phyloP scores from a whole-genome alignment of 345 rosid genomes.

The Eucalyptus fibrosa region DNA sequence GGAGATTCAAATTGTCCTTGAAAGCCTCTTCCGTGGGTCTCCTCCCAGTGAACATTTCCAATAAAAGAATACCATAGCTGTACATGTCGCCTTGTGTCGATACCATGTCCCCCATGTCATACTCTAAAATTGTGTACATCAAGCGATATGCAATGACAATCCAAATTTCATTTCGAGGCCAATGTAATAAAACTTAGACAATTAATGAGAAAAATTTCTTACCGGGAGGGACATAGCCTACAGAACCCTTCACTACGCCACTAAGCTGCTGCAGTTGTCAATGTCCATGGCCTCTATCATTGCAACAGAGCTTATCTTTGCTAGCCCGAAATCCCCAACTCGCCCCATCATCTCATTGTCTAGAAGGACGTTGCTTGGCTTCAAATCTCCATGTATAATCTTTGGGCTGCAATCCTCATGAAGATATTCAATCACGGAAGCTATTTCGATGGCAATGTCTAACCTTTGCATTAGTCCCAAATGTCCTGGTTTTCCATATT shows the following conservation, averaged over 20 bases:
- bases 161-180: background rate
- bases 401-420: background rate
- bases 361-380: background rate
- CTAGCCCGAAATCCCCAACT: background rate
- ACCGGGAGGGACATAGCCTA: background rate
- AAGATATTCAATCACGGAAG: background rate
- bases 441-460: background rate
- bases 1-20: conserved; percentile 2
- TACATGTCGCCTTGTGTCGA: conserved; percentile 9
- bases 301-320: background rate
- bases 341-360: background rate
- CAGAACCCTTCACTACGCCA: background rate
- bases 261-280: rapidly evolving
- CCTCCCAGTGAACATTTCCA: conserved; percentile 10
- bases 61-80: conserved; percentile 10
- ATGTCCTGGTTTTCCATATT: background rate
- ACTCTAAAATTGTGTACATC: background rate
- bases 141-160: background rate
- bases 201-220: background rate
- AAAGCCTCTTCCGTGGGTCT: conserved; percentile 6
- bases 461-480: background rate
- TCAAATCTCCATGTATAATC: background rate
- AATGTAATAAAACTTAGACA: background rate
- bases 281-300: background rate
- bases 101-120: conserved; percentile 4